phyloP scores from a whole-genome alignment of 805 yeast species.

The Lipomyces orientalis region DNA sequence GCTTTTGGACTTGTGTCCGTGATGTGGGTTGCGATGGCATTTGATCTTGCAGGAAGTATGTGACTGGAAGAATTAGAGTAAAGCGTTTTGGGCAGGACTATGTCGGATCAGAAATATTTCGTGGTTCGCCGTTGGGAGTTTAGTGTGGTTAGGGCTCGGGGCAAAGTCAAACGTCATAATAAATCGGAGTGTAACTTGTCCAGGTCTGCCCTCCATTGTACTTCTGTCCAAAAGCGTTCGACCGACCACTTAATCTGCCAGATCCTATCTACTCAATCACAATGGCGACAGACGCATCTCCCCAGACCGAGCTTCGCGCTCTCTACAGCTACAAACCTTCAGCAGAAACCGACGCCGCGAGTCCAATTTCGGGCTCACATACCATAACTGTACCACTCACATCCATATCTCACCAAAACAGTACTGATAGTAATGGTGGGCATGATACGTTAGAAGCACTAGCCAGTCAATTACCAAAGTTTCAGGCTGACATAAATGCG shows the following conservation, averaged over 20 bases:
- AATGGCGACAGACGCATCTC: not conserved
- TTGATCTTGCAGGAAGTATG: not conserved
- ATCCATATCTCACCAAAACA: not conserved
- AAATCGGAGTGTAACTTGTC: not conserved
- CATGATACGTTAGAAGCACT: conserved; percentile 11
- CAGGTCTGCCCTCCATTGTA: not conserved
- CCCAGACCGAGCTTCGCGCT: not conserved
- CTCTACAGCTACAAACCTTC: not conserved
- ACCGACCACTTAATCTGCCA: not conserved
- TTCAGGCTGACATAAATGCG: conserved; percentile 33
- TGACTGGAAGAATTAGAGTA: not conserved
- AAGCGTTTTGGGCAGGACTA: too few relatives aligned
- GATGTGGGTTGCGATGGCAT: conserved; percentile 15
- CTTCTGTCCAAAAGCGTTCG: not conserved
- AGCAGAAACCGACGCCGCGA: not conserved
- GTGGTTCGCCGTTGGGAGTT: not conserved
- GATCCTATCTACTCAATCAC: not conserved
- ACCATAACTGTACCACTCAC: not conserved
- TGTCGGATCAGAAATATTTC: too few relatives aligned
- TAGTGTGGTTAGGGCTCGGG: not conserved
- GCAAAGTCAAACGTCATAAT: too few relatives aligned
- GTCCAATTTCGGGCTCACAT: not conserved
- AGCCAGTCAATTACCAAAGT: conserved; percentile 12
- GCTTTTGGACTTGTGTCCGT: conserved; percentile 9
- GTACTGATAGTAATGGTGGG: not conserved